phyloP scores from a whole-genome alignment of 2,329 filamentous ascomycete genomes.

The Fusarium annulatum region DNA sequence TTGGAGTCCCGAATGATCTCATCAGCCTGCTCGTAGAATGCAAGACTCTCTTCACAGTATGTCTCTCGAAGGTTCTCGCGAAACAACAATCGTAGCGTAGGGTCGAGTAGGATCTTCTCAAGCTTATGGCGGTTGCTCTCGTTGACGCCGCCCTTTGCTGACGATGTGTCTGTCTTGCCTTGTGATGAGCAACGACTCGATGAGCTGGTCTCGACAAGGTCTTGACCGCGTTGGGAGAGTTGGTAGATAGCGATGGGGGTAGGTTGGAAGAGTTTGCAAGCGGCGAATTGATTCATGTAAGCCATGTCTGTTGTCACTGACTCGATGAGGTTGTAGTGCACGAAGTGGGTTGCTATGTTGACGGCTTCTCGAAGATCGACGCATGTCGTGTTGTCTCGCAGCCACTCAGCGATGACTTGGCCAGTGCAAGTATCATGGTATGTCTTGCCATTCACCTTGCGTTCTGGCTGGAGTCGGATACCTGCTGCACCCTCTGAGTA shows the following conservation, averaged over 20 bases:
- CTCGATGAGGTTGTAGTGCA: slow-evolving; percentile 85
- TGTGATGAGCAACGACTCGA: slow-evolving; percentile 69
- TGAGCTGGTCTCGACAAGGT: slow-evolving; percentile 65
- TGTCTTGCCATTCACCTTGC: slow-evolving; percentile 79
- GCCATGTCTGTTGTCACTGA: slow-evolving; percentile 74
- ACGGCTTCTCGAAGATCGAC: slow-evolving; percentile 88
- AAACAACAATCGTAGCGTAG: slow-evolving; percentile 88
- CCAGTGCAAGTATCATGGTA: slow-evolving; percentile 90
- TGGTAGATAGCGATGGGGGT: slow-evolving; percentile 89
- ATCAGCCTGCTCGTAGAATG: slow-evolving; percentile 93
- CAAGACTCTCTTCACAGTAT: slow-evolving; percentile 95
- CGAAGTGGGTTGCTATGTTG: slow-evolving; percentile 84
- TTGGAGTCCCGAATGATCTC: slow-evolving; percentile 82
- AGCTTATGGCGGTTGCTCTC: slow-evolving; percentile 96
- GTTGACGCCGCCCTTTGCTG: slow-evolving; percentile 66
- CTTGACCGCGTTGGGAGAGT: slow-evolving; percentile 83
- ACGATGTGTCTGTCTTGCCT: slow-evolving; percentile 60
- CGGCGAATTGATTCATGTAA: slow-evolving; percentile 71
- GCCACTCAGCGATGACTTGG: slow-evolving; percentile 88
- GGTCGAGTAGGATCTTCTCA: slow-evolving; percentile 90
- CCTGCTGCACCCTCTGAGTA: slow-evolving; percentile 48
- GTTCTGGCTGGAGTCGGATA: slow-evolving; percentile 88
- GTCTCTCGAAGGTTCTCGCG: slow-evolving; percentile 94
- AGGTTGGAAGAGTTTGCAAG: slow-evolving; percentile 78
- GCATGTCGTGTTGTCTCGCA: slow-evolving; percentile 96